phyloP scores from a whole-genome alignment of 495 filamentous ascomycete species.

The Neurospora sp. region DNA sequence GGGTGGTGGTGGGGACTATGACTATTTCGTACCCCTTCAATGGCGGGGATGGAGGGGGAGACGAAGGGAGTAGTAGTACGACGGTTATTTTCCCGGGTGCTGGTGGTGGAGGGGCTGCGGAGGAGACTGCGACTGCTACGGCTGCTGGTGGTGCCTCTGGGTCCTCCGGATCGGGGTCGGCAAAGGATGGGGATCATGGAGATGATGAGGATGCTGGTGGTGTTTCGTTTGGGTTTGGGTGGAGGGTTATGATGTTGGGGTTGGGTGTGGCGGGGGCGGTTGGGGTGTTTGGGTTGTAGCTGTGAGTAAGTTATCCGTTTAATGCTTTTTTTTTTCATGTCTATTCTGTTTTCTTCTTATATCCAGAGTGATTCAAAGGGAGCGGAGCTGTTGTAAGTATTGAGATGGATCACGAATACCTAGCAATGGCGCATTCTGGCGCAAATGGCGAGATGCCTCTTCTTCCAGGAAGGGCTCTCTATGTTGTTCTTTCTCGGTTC shows the following conservation, averaged over 20 bases:
- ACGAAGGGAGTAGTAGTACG: background rate
- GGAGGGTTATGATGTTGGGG: background rate
- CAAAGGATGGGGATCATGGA: background rate
- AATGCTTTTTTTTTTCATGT: background rate
- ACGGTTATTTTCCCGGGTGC: background rate
- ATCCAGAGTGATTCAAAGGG: background rate
- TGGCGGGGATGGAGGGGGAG: background rate
- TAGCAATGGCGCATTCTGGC: background rate
- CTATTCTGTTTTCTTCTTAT: background rate
- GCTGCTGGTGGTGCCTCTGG: background rate
- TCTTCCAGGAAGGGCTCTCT: background rate
- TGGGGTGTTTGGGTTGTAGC: background rate
- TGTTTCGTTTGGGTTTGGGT: background rate
- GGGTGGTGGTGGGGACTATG: conserved; percentile 33
- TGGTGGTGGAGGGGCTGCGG: background rate
- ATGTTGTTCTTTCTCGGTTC: background rate
- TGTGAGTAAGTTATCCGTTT: background rate
- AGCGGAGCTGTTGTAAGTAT: background rate
- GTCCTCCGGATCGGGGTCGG: background rate
- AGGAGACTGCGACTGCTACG: background rate
- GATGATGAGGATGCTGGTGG: background rate
- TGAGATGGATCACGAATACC: background rate
- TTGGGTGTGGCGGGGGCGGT: background rate
- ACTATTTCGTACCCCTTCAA: conserved; percentile 33
- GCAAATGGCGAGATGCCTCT: background rate